These are phyloP conservation scores for Cryphonectria naterciae DNA, from an alignment of 2,329 filamentous ascomycete species.

Conservation along the genomic window DNA sequence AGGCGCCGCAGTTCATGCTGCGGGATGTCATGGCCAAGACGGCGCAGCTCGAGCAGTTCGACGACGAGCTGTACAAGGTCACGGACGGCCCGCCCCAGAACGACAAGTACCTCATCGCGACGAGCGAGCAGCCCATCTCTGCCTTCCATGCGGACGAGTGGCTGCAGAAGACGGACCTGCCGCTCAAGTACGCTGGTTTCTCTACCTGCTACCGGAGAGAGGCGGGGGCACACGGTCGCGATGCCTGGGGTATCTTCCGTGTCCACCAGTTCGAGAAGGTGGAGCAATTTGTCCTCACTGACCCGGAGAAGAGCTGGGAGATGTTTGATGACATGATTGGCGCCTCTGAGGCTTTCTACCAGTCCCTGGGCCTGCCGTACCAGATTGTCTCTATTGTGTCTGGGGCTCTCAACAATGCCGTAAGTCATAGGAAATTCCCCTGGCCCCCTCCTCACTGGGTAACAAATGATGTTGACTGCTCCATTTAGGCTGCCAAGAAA, in stretches of 20 bases:
- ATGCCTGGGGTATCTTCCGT: constrained; percentile 97
- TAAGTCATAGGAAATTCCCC: background rate
- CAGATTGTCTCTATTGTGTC: constrained; percentile 93
- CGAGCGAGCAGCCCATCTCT: constrained; percentile 92
- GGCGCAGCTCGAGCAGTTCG: constrained; percentile 94
- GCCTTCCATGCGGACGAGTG: constrained; percentile 93
- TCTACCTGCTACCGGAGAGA: constrained; percentile 96
- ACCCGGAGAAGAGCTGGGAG: constrained; percentile 70
- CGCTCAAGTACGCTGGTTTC: constrained; percentile 91
- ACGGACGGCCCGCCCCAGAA: constrained; percentile 89
- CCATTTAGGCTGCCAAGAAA: constrained; percentile 70
- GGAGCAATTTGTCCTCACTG: constrained; percentile 52
- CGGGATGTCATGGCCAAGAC: constrained; percentile 98
- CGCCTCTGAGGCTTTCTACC: constrained; percentile 92
- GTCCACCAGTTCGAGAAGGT: constrained; percentile 84
- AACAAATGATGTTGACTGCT: constrained; percentile 42
- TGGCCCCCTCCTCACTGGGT: background rate
- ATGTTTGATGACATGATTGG: constrained; percentile 92
- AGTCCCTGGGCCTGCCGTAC: constrained; percentile 86
- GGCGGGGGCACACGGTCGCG: constrained; percentile 75
- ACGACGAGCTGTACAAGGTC: constrained; percentile 98
- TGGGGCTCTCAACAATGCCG: constrained; percentile 87
- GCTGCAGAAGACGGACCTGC: constrained; percentile 81
- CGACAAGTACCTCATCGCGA: constrained; percentile 68
- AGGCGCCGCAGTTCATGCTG: constrained; percentile 93